A percentile compares a stretch with the other conserved stretches of the same genome.
Conservation (phyloP, 148 eudicot genomes). For the Suaeda aralocaspica region DNA sequence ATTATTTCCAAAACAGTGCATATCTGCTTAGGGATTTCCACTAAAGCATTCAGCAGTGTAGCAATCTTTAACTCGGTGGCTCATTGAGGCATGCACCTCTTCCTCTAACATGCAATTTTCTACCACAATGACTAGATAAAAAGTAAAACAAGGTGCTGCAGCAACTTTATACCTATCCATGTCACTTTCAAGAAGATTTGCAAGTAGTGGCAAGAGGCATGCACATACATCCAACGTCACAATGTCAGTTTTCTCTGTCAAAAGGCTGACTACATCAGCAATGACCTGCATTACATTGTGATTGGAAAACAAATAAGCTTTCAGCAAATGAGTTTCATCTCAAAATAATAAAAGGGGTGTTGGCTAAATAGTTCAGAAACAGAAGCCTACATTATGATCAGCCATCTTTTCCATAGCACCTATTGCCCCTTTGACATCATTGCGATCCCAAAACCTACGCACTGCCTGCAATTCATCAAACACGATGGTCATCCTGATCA, state of each 20-base stretch:
- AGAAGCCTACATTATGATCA: constrained; percentile 73
- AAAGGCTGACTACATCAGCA: constrained; percentile 72
- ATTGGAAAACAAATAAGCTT: constrained; percentile 14
- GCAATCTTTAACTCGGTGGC: too few relatives aligned
- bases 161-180: constrained; percentile 59
- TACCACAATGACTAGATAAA: not conserved
- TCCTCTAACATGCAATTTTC: not conserved
- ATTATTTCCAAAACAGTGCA: too few relatives aligned
- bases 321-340: constrained; percentile 1
- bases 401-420: constrained; percentile 73
- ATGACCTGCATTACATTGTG: constrained; percentile 52
- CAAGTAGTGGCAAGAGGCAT: constrained; percentile 69
- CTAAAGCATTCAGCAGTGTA: too few relatives aligned
- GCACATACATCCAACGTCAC: constrained; percentile 84
- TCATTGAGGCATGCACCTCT: not conserved
- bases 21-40: not conserved
- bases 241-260: constrained; percentile 69
- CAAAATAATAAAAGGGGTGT: not conserved
- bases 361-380: constrained; percentile 5
- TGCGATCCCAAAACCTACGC: constrained; percentile 71
- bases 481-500: not conserved
- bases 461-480: constrained; percentile 47
- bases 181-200: constrained; percentile 71
- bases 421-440: constrained; percentile 87
- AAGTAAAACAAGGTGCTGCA: constrained; percentile 12